Conservation (phyloP, 495 filamentous ascomycete species). For the Podospora tetraspora region DNA sequence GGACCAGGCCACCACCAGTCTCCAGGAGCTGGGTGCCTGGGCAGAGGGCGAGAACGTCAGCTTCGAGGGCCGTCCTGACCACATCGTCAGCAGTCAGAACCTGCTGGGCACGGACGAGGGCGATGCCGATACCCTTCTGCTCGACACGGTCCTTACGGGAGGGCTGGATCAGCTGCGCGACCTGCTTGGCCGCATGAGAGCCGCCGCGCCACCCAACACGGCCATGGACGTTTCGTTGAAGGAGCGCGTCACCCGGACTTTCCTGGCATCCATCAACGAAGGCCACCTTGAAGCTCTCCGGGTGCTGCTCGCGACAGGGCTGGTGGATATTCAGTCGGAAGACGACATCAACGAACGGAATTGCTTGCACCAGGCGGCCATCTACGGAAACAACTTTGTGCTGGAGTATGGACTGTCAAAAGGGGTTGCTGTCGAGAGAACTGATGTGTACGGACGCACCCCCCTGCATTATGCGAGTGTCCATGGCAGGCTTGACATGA, state of each 20-base stretch:
- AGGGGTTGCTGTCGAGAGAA: constrained; percentile 67
- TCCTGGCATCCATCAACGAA: constrained; percentile 79
- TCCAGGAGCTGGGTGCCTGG: constrained; percentile 92
- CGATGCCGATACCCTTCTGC: constrained; percentile 80
- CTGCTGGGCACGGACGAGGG: constrained; percentile 68
- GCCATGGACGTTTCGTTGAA: constrained; percentile 40
- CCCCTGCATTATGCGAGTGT: constrained; percentile 96
- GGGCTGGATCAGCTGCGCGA: constrained; percentile 55
- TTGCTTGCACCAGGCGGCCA: constrained; percentile 89
- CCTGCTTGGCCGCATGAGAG: constrained; percentile 46
- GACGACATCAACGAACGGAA: constrained; percentile 98
- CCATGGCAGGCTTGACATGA: constrained; percentile 83
- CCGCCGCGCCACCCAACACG: constrained; percentile 33
- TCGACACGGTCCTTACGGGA: constrained; percentile 76
- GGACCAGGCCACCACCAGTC: constrained; percentile 88
- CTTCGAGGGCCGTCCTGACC: constrained; percentile 63
- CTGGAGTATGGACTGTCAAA: constrained; percentile 64
- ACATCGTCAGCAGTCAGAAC: constrained; percentile 57
- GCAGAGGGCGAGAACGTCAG: constrained; percentile 88
- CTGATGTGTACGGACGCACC: constrained; percentile 89
- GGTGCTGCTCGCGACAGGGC: constrained; percentile 67
- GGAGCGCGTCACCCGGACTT: constrained; percentile 79
- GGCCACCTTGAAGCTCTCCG: constrained; percentile 72
- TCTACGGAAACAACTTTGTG: constrained; percentile 75
- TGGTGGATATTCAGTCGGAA: constrained; percentile 81